Conservation (phyloP, 345 rosid genomes). For the Mercurialis annua region DNA sequence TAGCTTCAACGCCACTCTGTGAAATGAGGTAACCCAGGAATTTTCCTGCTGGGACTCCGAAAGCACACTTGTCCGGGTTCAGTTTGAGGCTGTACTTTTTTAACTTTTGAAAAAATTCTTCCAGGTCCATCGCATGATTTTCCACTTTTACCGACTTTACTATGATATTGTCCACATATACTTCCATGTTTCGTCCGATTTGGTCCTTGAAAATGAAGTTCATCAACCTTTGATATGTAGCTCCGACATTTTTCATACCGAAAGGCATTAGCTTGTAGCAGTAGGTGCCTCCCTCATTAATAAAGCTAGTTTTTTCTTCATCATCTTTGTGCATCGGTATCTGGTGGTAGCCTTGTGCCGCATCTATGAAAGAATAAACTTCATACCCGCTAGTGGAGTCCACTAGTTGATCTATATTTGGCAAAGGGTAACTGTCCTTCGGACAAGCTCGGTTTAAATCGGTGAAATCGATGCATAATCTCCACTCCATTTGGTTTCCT, state of each 20-base stretch:
- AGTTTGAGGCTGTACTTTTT: neutral
- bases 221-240: neutral
- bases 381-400: no score
- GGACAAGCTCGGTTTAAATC: neutral
- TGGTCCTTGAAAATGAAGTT: neutral
- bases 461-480: neutral
- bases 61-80: neutral
- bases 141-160: neutral
- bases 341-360: no score
- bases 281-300: no score
- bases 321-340: no score
- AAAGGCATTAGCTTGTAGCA: no score
- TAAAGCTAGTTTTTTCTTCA: no score
- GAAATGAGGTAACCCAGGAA: neutral
- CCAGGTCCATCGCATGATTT: neutral
- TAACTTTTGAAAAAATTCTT: neutral
- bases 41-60: neutral
- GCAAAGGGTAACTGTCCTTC: neutral
- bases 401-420: neutral
- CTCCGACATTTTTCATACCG: neutral
- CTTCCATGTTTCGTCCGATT: neutral
- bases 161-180: neutral
- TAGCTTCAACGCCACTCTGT: neutral
- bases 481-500: neutral
- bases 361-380: no score